Evolutionary conservation across 2,329 filamentous ascomycete species (phyloP), one percentile per base, ranked within the genome.

Genomic region (Paecilomyces dactylethromorphus): DNA sequence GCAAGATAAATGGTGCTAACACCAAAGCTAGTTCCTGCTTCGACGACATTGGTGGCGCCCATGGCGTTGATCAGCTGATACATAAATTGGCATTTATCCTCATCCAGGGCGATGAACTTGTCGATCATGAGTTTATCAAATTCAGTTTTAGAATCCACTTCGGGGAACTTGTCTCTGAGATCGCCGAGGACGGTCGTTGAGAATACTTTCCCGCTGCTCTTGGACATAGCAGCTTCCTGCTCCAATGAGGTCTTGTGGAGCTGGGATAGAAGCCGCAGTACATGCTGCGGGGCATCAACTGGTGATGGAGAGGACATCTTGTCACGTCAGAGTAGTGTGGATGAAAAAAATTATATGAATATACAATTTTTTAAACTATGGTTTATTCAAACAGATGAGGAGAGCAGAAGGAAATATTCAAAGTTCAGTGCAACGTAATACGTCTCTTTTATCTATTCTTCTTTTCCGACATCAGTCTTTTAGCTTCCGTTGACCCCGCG

Each of bases 1-100:
- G 74, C 76, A 1, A 79, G 68, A 53, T 77, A 78, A 29, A 78
- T 78, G 1, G 76, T 78, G 58, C 71, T 75, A 18, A 78, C 71
- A 15, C 75, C 75, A 59, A 74, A 78, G 59, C 70, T 74, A 11
- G 76, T 78, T 3, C 76, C 76, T 6, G 71, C 73, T 60, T 79
- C 76, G 51, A 78, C 67, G 22, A 78, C 62, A 55, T 70, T 68
- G 71, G 72, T 13, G 64, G 59, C 58, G 13, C 58, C 58, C 50
- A 54, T 57, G 8, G 58, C 66, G 8, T 58, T 63, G 50, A 70
- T 62, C 2, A 75, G 60, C 33, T 69, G 68, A 61, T 76, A 75
- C 21, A 70, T 57, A 54, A 76, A 75, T 13, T 71, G 61, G 55
- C 66, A 72, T 60, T 78, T 78, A 57, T 78, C 74, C 57, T 69